These are phyloP conservation scores for Wickerhamomyces rabaulensis DNA, from an alignment of 805 yeast species.

Conservation along the genomic window DNA sequence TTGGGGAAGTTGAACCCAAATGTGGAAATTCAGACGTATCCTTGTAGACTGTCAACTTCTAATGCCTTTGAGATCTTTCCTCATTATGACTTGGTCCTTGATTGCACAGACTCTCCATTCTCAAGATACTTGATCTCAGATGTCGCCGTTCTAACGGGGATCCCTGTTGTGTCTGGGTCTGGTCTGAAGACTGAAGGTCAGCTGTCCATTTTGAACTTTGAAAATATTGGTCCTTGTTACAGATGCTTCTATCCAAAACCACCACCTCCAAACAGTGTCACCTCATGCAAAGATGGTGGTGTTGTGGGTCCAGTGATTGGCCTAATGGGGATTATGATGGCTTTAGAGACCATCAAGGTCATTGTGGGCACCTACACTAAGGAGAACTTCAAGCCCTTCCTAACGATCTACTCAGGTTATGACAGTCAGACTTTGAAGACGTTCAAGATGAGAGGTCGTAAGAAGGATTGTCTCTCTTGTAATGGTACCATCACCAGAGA, in stretches of 20 bases:
- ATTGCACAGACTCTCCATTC: slow-evolving; percentile 92
- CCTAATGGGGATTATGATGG: slow-evolving; percentile 81
- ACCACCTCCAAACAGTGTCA: slow-evolving; percentile 77
- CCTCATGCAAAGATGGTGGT: slow-evolving; percentile 90
- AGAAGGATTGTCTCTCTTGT: slow-evolving; percentile 58
- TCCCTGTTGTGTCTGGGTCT: slow-evolving; percentile 84
- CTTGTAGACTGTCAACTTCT: slow-evolving; percentile 40
- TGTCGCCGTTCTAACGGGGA: slow-evolving; percentile 60
- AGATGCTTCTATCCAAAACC: slow-evolving; percentile 90
- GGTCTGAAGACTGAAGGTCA: slow-evolving; percentile 94
- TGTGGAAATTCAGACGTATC: slow-evolving; percentile 49
- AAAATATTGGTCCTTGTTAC: slow-evolving; percentile 78
- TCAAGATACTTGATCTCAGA: slow-evolving; percentile 86
- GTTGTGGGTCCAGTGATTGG: slow-evolving; percentile 97
- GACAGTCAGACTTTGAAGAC: slow-evolving; percentile 61
- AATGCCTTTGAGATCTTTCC: slow-evolving; percentile 62
- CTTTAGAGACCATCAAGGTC: slow-evolving; percentile 78
- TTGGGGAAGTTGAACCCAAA: slow-evolving; percentile 60
- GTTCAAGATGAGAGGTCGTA: slow-evolving; percentile 75
- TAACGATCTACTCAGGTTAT: slow-evolving; percentile 63
- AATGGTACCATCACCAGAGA: slow-evolving; percentile 43
- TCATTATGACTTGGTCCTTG: slow-evolving; percentile 74
- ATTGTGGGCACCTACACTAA: slow-evolving; percentile 48
- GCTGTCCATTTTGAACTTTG: slow-evolving; percentile 65
- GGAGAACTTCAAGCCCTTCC: slow-evolving; percentile 59